A percentile compares a stretch with the other conserved stretches of the same genome.
Evolutionary conservation across 352 stramenopile genomes (phyloP).

Genomic region (Pythium rishiriense): DNA sequence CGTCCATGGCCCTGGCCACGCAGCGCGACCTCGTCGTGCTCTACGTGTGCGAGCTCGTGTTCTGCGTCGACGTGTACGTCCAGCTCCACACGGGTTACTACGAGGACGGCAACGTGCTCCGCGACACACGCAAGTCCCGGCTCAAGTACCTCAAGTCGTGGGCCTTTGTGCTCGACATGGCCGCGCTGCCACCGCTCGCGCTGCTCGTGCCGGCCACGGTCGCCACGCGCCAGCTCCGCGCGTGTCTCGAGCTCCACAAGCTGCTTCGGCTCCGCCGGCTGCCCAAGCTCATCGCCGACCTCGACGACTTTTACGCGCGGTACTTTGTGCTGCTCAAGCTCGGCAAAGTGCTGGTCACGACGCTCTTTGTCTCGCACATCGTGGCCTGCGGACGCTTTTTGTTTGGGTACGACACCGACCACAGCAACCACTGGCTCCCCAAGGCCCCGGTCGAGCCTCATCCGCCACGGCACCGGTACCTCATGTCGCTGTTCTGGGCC

Average conservation of each 20-base stretch:
- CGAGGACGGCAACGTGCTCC: constrained; percentile 65
- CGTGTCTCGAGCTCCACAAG: constrained; percentile 57
- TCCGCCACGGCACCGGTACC: constrained; percentile 32
- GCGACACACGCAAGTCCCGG: constrained; percentile 53
- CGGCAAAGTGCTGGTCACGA: constrained; percentile 51
- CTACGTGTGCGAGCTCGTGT: constrained; percentile 61
- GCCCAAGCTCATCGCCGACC: constrained; percentile 48
- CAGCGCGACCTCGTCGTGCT: constrained; percentile 33
- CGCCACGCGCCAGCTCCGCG: not conserved
- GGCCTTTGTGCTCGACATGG: constrained; percentile 51
- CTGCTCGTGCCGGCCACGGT: constrained; percentile 28
- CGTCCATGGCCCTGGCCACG: constrained; percentile 2
- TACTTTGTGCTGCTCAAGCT: constrained; percentile 65
- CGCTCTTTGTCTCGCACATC: constrained; percentile 50
- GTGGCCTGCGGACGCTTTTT: constrained; percentile 52
- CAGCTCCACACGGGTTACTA: constrained; percentile 79
- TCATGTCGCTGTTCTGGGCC: constrained; percentile 67
- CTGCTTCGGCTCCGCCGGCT: constrained; percentile 50
- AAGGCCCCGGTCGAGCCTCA: constrained; percentile 18
- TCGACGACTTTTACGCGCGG: constrained; percentile 66
- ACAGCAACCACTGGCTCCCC: constrained; percentile 53
- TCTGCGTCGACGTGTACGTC: constrained; percentile 65
- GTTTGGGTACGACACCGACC: constrained; percentile 46
- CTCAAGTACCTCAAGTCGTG: constrained; percentile 60
- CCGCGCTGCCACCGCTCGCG: constrained; percentile 53